Evolutionary conservation across 2,329 filamentous ascomycete genomes (phyloP).

Genomic region (Myriosclerotinia scirpicola): DNA sequence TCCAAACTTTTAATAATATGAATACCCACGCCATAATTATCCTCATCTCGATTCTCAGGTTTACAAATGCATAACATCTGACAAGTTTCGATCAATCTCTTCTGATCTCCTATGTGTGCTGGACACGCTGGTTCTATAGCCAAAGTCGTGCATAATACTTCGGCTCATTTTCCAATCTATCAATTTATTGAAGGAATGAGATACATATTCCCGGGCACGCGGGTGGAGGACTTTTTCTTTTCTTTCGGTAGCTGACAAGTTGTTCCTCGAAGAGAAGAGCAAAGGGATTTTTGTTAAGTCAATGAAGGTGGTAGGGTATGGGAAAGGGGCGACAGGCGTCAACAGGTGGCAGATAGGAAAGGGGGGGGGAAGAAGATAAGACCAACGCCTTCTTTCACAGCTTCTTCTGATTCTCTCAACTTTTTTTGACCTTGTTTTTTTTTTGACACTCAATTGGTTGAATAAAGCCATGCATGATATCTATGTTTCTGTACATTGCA

Average conservation of each 20-base stretch:
- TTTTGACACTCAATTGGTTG: slow-evolving; percentile 28
- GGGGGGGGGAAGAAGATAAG: background rate
- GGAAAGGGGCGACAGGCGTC: slow-evolving; percentile 15
- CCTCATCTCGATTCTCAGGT: slow-evolving; percentile 19
- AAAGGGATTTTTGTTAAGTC: slow-evolving; percentile 9
- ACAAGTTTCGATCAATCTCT: slow-evolving; percentile 19
- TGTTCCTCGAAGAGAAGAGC: slow-evolving; percentile 18
- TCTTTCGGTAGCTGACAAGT: slow-evolving; percentile 3
- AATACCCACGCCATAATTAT: slow-evolving; percentile 22
- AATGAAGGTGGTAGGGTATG: slow-evolving; percentile 8
- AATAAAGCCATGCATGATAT: slow-evolving; percentile 24
- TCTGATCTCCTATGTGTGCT: slow-evolving; percentile 24
- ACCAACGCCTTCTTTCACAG: background rate
- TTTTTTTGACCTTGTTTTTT: slow-evolving; percentile 10
- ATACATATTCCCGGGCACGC: slow-evolving; percentile 12
- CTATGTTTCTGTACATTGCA: slow-evolving; percentile 36
- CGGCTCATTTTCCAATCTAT: slow-evolving; percentile 19
- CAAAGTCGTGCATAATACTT: slow-evolving; percentile 24
- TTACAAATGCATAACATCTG: slow-evolving; percentile 23
- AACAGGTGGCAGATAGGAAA: slow-evolving; percentile 5
- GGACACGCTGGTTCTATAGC: slow-evolving; percentile 22
- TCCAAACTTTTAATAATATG: slow-evolving; percentile 22
- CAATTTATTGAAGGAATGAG: slow-evolving; percentile 17
- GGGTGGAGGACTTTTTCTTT: slow-evolving; percentile 21
- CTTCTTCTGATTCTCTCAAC: slow-evolving; percentile 16